phyloP scores from a whole-genome alignment of 2,329 filamentous ascomycete genomes.

The Pseudogymnoascus sp. region DNA sequence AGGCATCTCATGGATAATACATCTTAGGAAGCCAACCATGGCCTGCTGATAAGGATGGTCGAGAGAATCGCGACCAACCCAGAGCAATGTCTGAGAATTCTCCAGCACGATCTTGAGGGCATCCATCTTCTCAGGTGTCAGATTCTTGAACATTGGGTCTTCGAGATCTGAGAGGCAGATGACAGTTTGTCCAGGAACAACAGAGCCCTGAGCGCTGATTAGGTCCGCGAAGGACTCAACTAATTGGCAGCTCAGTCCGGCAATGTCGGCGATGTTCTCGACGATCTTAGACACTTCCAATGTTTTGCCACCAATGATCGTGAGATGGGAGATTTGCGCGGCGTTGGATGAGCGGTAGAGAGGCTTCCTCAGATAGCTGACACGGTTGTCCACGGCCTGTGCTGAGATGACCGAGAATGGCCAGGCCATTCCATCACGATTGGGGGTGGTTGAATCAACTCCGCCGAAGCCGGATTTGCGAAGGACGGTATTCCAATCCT shows the following conservation, averaged over 20 bases:
- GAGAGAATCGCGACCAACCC: conserved; percentile 15
- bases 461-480: conserved; percentile 25
- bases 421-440: conserved; percentile 10
- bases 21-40: not conserved
- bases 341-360: conserved; percentile 12
- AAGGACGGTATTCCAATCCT: conserved; percentile 22
- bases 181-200: conserved; percentile 15
- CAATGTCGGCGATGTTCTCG: conserved; percentile 7
- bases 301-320: conserved; percentile 19
- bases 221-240: not conserved
- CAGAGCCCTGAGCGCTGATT: conserved; percentile 8
- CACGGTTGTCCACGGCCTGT: conserved; percentile 28
- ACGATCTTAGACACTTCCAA: conserved; percentile 12
- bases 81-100: conserved; percentile 14
- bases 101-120: conserved; percentile 18
- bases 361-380: conserved; percentile 25
- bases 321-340: conserved; percentile 2
- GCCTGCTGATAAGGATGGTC: conserved; percentile 17
- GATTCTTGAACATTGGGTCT: conserved; percentile 21
- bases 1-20: not conserved
- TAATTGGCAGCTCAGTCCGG: not conserved
- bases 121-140: conserved; percentile 20
- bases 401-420: conserved; percentile 24
- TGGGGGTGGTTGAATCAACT: conserved; percentile 21
- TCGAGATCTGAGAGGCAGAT: conserved; percentile 27